A percentile compares a stretch with the other conserved stretches of the same genome.
These are phyloP conservation scores for Starmerella riodocensis DNA, from an alignment of 805 yeast species.

Conservation along the genomic window DNA sequence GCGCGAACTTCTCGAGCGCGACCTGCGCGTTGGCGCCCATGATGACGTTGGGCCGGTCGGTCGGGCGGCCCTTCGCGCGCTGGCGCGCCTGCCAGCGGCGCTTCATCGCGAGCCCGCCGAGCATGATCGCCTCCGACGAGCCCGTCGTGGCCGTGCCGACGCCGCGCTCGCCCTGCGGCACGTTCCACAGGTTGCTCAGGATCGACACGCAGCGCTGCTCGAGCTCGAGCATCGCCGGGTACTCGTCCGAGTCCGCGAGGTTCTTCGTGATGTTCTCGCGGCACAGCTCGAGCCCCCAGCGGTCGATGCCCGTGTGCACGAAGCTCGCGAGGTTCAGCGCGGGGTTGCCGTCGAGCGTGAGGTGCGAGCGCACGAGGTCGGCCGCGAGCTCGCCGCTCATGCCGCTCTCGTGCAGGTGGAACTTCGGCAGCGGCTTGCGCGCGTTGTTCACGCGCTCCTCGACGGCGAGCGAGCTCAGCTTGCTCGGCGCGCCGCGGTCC, in stretches of 20 bases:
- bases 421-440: slow-evolving; percentile 35
- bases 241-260: slow-evolving; percentile 86
- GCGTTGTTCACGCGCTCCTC: neutral
- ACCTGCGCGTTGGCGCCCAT: slow-evolving; percentile 93
- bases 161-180: slow-evolving; percentile 39
- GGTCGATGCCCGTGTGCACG: slow-evolving; percentile 61
- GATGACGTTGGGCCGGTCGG: slow-evolving; percentile 61
- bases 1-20: slow-evolving; percentile 84
- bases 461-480: neutral
- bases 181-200: slow-evolving; percentile 69
- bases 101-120: slow-evolving; percentile 88
- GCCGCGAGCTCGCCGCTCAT: slow-evolving; percentile 41
- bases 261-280: slow-evolving; percentile 69
- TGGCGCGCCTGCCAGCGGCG: slow-evolving; percentile 70
- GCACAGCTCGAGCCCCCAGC: slow-evolving; percentile 41
- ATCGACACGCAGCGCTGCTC: slow-evolving; percentile 76
- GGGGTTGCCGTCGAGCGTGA: slow-evolving; percentile 74
- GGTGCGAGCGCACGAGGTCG: slow-evolving; percentile 54
- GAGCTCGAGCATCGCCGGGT: slow-evolving; percentile 68
- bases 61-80: slow-evolving; percentile 44
- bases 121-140: slow-evolving; percentile 84
- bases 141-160: slow-evolving; percentile 90
- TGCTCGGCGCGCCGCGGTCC: neutral
- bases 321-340: slow-evolving; percentile 76
- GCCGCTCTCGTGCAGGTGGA: slow-evolving; percentile 47